Base-by-base conservation (phyloP, 75 land plant species). In the Pinus taeda region DNA sequence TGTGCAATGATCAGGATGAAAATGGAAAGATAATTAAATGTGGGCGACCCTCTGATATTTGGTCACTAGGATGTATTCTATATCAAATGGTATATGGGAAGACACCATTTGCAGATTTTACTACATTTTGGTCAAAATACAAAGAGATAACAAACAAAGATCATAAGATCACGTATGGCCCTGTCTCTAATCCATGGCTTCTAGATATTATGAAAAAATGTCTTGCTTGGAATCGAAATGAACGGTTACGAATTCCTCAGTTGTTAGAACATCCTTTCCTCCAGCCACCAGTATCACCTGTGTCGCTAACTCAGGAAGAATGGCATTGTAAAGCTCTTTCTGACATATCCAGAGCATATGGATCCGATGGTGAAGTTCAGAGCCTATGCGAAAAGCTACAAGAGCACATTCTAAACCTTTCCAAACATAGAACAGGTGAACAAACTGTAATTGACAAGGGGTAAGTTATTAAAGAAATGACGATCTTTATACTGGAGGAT, bases 11-110 rank as follows among this genome's bases (percentile, higher is more conserved):
- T 58, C 81, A 75, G n/a, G 99, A 97, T 76, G 87, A 85, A 63
- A 77, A 85, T 73, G 97, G 95, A 18, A 81, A 77, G 62, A 78
- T 79, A 1, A 89, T 97, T 71, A 97, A 97, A 82, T 92, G 95
- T 78, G 99, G 99, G 11, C 93, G 98, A 1, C 85, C 98, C 24
- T 97, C 99, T 30, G 99, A 97, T 74, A 97, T 97, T 45, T 97
- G 99, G 99, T 92, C 99, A 0, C 93, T 97, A 59, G 99, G 99
- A 13, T 97, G 99, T 84, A 97, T 97, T 12, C 84, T 95, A 36
- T 97, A 94, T 66, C 99, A 97, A 72, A 97, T 97, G 99, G 99
- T 91, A 1, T 97, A 94, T 76, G 98, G 99, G 6, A 84, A 83
- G 78, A 95, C 98, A 18, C 99, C 99, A 7, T 97, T 97, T 79